Evolutionary conservation across 768 basidiomycete genomes (phyloP).

Genomic region (Gloeopeniophorella convolvens): DNA sequence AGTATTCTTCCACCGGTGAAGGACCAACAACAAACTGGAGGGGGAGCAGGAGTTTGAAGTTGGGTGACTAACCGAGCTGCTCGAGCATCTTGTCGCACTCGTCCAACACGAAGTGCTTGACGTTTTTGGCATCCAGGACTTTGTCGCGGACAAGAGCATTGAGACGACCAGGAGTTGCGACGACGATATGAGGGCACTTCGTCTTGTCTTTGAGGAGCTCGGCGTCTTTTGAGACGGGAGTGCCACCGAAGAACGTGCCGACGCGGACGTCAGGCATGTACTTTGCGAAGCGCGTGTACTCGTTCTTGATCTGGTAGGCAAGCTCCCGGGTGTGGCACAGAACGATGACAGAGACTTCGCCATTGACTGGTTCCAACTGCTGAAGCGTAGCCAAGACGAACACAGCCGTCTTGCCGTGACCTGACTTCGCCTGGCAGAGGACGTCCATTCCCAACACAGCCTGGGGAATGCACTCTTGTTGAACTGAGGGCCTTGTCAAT

Average conservation of each 20-base stretch:
- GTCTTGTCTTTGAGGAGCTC: conserved; percentile 92
- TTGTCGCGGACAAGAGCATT: conserved; percentile 96
- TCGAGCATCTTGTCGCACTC: conserved; percentile 99
- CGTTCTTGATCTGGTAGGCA: conserved; percentile 99
- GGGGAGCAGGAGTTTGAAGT: conserved; percentile 56
- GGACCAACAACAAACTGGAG: conserved; percentile 24
- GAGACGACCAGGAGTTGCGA: conserved; percentile 95
- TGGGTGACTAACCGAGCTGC: conserved; percentile 99
- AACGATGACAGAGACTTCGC: conserved; percentile 96
- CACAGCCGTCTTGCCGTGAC: conserved; percentile 97
- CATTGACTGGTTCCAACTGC: conserved; percentile 96
- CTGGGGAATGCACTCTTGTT: conserved; percentile 99
- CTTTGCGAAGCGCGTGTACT: conserved; percentile 98
- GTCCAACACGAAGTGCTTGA: conserved; percentile 99
- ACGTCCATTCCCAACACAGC: conserved; percentile 99
- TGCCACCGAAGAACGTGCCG: conserved; percentile 96
- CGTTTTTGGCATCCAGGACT: conserved; percentile 87
- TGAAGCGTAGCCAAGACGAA: conserved; percentile 97
- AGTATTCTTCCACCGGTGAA: conserved; percentile 30
- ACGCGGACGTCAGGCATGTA: conserved; percentile 99
- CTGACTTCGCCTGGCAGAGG: conserved; percentile 98
- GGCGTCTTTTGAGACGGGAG: conserved; percentile 87
- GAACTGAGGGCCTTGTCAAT: conserved; percentile 48
- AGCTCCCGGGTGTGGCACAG: conserved; percentile 99
- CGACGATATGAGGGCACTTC: conserved; percentile 98